Evolutionary conservation across 495 filamentous ascomycete species (phyloP), one percentile per base, ranked within the genome.

Genomic region (Neurospora tetrasperma): DNA sequence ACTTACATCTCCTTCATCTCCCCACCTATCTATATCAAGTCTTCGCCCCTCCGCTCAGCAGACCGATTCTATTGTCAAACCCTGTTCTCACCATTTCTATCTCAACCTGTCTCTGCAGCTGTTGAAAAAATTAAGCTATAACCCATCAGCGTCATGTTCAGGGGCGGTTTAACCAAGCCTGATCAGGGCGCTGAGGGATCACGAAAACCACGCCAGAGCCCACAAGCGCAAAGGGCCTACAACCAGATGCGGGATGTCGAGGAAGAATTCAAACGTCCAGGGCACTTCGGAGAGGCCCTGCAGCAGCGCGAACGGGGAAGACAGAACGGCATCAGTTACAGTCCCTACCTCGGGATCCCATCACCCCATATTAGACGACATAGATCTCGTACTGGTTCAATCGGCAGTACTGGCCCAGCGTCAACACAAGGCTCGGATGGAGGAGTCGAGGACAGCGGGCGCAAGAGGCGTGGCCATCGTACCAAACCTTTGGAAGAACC

Each of bases 191-290:
- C 43, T n/a, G 70, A 71, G 5, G 27, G 48, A 59, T 11, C 31
- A 40, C 70, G 44, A 38, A 46, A 42, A n/a, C 70, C 70, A 20
- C 5, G 2, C 3, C 79, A 79, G 9, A 83, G 75, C 3, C 68
- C 35, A 3, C 80, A 83, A 42, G 77, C 76, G 8, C 83, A 84
- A 72, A 74, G 71, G 5, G 72, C 81, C 5, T 85, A 83, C 70
- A 80, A 83, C 70, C 72, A 78, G 11, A 80, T 76, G 42, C 76
- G 78, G 5, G 68, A 75, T 62, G 70, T 75, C 14, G 74, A 76
- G 70, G 78, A 81, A 40, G 74, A 74, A 41, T 27, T 3, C 14
- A 69, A 73, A 20, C 27, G 31, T 35, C 9, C 27, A 7, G 44
- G 70, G 42, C 44, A 14, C 18, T n/a, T 42, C 40, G 9, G 14